Evolutionary conservation across 1,139 yeast species (phyloP).

Genomic region (Spathaspora jeffriesii): DNA sequence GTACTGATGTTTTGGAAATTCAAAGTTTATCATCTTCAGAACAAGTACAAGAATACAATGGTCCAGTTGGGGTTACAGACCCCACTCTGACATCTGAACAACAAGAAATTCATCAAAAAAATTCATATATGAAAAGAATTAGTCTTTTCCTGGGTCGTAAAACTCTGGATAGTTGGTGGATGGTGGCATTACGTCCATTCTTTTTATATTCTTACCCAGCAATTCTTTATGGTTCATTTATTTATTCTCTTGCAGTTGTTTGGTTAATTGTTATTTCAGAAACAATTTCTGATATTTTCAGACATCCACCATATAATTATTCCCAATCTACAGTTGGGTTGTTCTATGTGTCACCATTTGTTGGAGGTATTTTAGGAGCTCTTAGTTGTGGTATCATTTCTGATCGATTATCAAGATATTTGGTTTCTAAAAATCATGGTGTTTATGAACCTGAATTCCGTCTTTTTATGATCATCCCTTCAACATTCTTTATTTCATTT

Average conservation of each 20-base stretch:
- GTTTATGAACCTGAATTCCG: conserved; percentile 66
- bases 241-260: conserved; percentile 59
- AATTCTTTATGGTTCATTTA: conserved; percentile 51
- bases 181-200: conserved; percentile 59
- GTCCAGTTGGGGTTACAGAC: conserved; percentile 22
- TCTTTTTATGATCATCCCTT: conserved; percentile 52
- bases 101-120: conserved; percentile 9
- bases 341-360: conserved; percentile 56
- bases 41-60: conserved; percentile 5
- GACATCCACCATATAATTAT: conserved; percentile 46
- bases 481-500: conserved; percentile 38
- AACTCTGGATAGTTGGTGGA: conserved; percentile 55
- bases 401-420: conserved; percentile 42
- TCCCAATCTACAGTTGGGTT: conserved; percentile 53
- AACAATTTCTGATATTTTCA: conserved; percentile 52
- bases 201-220: conserved; percentile 53
- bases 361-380: conserved; percentile 62
- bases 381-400: conserved; percentile 52
- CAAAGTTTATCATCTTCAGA: conserved; percentile 22
- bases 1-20: conserved; percentile 17
- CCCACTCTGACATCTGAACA: neutral
- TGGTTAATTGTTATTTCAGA: conserved; percentile 67
- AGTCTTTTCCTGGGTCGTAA: conserved; percentile 45
- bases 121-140: conserved; percentile 20
- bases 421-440: conserved; percentile 47